Base-by-base conservation (phyloP, 495 filamentous ascomycete species). In the Podospora anserina region DNA sequence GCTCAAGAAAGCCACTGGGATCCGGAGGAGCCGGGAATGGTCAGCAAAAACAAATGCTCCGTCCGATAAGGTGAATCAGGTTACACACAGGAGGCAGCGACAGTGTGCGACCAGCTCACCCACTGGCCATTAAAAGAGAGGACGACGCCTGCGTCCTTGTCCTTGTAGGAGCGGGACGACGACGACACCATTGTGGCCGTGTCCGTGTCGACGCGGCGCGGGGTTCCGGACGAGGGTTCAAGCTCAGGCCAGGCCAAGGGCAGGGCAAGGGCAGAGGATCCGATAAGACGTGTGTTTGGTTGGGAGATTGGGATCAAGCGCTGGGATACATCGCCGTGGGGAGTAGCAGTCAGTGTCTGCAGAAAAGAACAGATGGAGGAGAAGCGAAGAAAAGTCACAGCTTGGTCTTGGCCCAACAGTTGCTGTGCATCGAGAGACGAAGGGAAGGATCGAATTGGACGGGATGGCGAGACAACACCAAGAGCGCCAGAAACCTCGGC, bases 61-160 rank as follows among this genome's bases (percentile, higher is more conserved):
- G 39, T 49, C 6, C 39, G 39, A 5, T 11, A 49, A 16, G 39
- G 9, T 60, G 20, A 19, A 28, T 30, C 57, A 23, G 23, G 66
- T 23, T 64, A 79, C 85, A 67, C 68, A 92, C 89, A 76, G 74
- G 96, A 97, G 53, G 94, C 95, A 64, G 90, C 82, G 59, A 83
- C 76, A 15, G 96, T 98, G 81, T 99, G 96, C 59, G 88, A 76
- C 88, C 90, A 95, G 26, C 93, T 89, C 66, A 99, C 82, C 93
- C 93, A 98, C 85, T 91, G 91, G 72, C 92, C 96, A 72, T 92
- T 93, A 62, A 98, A 80, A 67, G 91, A 83, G 65, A 97, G 87
- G 63, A 91, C 87, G 74, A 93, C 90, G 79, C 93, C 93, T 72
- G 68, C 71, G 63, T 84, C 82, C 72, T 85, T 85, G 77, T 97